phyloP scores from a whole-genome alignment of 805 yeast species.

The Lachancea kluyveri region DNA sequence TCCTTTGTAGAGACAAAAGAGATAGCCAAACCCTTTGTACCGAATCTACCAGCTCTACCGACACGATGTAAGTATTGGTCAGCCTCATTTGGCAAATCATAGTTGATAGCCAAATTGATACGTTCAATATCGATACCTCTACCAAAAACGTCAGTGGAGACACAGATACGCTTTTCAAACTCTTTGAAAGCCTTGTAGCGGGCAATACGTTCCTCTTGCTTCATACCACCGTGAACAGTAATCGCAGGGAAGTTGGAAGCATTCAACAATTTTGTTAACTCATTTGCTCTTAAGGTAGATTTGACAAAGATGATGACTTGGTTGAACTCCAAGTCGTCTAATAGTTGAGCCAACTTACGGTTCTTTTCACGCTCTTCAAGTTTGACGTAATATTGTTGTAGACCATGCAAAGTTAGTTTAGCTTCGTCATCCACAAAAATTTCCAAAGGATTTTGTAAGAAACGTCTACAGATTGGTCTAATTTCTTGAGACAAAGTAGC shows the following conservation, averaged over 20 bases:
- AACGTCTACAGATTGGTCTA: slow-evolving; percentile 94
- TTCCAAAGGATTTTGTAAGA: slow-evolving; percentile 96
- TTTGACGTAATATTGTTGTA: slow-evolving; percentile 93
- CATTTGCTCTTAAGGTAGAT: slow-evolving; percentile 86
- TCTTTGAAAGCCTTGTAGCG: slow-evolving; percentile 95
- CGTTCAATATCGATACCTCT: slow-evolving; percentile 99
- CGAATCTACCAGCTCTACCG: slow-evolving; percentile 99
- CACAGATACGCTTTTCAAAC: slow-evolving; percentile 98
- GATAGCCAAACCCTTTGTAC: slow-evolving; percentile 96
- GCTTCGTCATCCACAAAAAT: slow-evolving; percentile 97
- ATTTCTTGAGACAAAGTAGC: slow-evolving; percentile 93
- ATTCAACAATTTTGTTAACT: slow-evolving; percentile 79
- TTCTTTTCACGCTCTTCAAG: slow-evolving; percentile 88
- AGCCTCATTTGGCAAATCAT: slow-evolving; percentile 93
- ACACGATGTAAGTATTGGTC: slow-evolving; percentile 98
- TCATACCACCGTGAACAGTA: slow-evolving; percentile 91
- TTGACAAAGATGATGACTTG: slow-evolving; percentile 96
- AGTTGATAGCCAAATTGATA: slow-evolving; percentile 95
- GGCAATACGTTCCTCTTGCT: slow-evolving; percentile 97
- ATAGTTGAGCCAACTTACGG: slow-evolving; percentile 82
- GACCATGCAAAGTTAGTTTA: slow-evolving; percentile 94
- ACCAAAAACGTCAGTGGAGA: slow-evolving; percentile 96
- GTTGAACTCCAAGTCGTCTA: slow-evolving; percentile 93
- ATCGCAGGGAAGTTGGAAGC: slow-evolving; percentile 96
- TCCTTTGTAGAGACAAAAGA: slow-evolving; percentile 81